Evolutionary conservation across 495 filamentous ascomycete species (phyloP).

Genomic region (Amniculicola lignicola): DNA sequence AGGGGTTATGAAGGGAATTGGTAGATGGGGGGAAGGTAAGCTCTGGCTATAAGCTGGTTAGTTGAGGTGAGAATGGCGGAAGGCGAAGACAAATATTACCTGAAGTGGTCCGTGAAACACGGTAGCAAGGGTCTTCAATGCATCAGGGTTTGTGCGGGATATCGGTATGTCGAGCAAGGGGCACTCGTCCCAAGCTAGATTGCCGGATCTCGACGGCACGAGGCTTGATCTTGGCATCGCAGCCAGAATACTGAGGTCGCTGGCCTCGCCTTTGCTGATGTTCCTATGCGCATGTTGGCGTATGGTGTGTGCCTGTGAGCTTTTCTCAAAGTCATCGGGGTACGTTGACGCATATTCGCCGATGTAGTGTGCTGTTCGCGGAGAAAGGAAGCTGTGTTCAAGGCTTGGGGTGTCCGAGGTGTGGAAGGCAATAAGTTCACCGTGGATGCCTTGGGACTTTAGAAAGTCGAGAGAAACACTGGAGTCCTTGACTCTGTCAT

Average conservation of each 20-base stretch:
- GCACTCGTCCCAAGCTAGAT: slow-evolving; percentile 41
- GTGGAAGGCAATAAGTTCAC: slow-evolving; percentile 51
- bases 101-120: slow-evolving; percentile 51
- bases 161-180: slow-evolving; percentile 52
- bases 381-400: slow-evolving; percentile 53
- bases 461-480: slow-evolving; percentile 53
- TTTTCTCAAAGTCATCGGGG: slow-evolving; percentile 54
- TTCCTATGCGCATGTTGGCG: slow-evolving; percentile 44
- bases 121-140: slow-evolving; percentile 52
- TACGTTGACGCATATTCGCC: slow-evolving; percentile 55
- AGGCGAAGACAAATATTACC: not conserved
- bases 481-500: slow-evolving; percentile 17
- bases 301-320: slow-evolving; percentile 47
- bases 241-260: slow-evolving; percentile 56
- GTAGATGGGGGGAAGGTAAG: slow-evolving; percentile 38
- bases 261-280: slow-evolving; percentile 30
- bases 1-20: not conserved
- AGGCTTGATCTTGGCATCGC: slow-evolving; percentile 56
- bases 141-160: slow-evolving; percentile 51
- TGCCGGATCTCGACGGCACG: slow-evolving; percentile 41
- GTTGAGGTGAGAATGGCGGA: not conserved
- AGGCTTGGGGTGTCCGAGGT: slow-evolving; percentile 46
- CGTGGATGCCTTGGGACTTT: slow-evolving; percentile 51
- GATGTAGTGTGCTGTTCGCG: slow-evolving; percentile 57
- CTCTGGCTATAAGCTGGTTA: slow-evolving; percentile 5